These are phyloP conservation scores for Scedosporium minutisporum DNA, from an alignment of 2,329 filamentous ascomycete genomes.

Conservation along the genomic window DNA sequence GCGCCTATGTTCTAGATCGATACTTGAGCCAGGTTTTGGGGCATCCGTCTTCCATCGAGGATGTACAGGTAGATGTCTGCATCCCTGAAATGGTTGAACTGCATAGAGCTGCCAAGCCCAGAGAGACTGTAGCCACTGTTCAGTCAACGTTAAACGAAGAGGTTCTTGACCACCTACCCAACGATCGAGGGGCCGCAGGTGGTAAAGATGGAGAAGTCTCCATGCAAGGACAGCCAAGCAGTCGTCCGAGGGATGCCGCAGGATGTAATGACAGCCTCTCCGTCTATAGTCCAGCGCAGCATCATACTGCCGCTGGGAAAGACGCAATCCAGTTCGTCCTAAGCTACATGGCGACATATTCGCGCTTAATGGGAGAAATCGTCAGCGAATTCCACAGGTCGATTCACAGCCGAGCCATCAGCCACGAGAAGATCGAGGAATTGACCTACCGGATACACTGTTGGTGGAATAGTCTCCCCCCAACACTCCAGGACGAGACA, in stretches of 20 bases:
- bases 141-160: not conserved
- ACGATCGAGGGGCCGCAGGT: not conserved
- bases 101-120: constrained; percentile 8
- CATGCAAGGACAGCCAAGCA: not conserved
- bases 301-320: constrained; percentile 1
- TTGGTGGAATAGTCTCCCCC: constrained; percentile 18
- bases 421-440: constrained; percentile 12
- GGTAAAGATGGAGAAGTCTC: not conserved
- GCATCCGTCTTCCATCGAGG: constrained; percentile 23
- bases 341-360: constrained; percentile 13
- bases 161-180: not conserved
- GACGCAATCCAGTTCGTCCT: constrained; percentile 10
- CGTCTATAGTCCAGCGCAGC: too few relatives aligned
- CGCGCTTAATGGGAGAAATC: constrained; percentile 12
- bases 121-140: not conserved
- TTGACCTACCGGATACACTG: constrained; percentile 13
- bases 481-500: constrained; percentile 10
- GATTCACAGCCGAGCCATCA: constrained; percentile 15
- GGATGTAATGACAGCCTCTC: too few relatives aligned
- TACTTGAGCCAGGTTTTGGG: constrained; percentile 25
- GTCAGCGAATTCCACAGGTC: constrained; percentile 16
- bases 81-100: constrained; percentile 18
- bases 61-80: constrained; percentile 28
- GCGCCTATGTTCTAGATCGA: constrained; percentile 26
- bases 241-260: too few relatives aligned